phyloP scores from a whole-genome alignment of 2,329 filamentous ascomycete genomes.

The Ambrosiella beaveri region DNA sequence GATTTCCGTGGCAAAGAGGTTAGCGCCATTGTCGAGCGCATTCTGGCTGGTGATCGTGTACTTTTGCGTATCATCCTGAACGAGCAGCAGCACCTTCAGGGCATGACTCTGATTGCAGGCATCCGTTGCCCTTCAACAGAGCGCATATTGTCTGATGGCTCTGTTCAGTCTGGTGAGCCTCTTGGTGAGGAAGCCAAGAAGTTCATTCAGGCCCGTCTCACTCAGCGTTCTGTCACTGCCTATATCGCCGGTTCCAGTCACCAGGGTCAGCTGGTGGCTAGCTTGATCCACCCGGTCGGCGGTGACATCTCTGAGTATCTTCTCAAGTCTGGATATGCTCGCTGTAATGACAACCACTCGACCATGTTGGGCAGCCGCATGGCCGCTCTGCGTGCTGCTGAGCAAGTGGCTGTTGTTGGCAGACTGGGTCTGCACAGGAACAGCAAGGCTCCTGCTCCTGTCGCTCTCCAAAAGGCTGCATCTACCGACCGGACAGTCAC shows the following conservation, averaged over 20 bases:
- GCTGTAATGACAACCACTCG: conserved; percentile 91
- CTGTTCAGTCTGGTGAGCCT: conserved; percentile 71
- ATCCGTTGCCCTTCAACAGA: conserved; percentile 82
- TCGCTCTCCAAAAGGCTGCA: conserved; percentile 70
- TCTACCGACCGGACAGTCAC: conserved; percentile 65
- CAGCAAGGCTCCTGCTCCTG: conserved; percentile 32
- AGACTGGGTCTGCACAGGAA: conserved; percentile 69
- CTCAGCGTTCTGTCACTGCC: conserved; percentile 73
- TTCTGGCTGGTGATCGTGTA: conserved; percentile 79
- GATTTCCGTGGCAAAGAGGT: conserved; percentile 73
- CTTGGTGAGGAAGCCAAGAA: conserved; percentile 74
- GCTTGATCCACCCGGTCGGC: conserved; percentile 71
- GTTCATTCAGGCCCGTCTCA: conserved; percentile 70
- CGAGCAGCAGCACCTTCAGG: conserved; percentile 72
- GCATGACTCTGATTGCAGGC: conserved; percentile 76
- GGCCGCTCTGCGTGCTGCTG: conserved; percentile 67
- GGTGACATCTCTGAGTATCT: conserved; percentile 77
- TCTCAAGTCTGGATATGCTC: conserved; percentile 72
- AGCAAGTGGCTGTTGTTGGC: conserved; percentile 64
- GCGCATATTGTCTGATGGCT: conserved; percentile 60
- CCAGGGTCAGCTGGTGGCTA: conserved; percentile 80
- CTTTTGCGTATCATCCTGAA: conserved; percentile 66
- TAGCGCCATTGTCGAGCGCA: conserved; percentile 75
- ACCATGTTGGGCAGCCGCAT: conserved; percentile 81
- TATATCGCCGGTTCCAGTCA: conserved; percentile 74